These are phyloP conservation scores for Blastobotrys chiropterorum DNA, from an alignment of 805 yeast species.

Conservation along the genomic window DNA sequence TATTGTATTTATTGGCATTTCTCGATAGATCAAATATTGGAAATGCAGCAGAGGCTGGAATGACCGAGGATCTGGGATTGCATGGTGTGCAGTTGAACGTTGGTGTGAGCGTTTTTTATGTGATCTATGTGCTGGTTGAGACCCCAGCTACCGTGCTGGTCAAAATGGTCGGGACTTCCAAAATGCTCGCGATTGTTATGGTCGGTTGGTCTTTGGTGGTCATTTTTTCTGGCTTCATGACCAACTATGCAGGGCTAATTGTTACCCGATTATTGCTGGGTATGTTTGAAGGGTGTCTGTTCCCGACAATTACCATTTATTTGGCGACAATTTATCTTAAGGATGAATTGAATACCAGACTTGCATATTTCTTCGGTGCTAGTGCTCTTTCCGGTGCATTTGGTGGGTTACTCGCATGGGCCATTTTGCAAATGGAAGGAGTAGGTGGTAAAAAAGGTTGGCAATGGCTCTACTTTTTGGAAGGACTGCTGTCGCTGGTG, in stretches of 20 bases:
- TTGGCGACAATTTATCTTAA: slow-evolving; percentile 36
- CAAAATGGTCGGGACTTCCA: slow-evolving; percentile 4
- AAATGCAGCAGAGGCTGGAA: slow-evolving; percentile 41
- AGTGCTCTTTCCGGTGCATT: slow-evolving; percentile 44
- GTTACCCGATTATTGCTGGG: slow-evolving; percentile 36
- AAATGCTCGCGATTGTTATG: slow-evolving; percentile 1
- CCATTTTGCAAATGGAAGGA: slow-evolving; percentile 38
- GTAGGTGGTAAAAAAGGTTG: slow-evolving; percentile 38
- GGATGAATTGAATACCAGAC: slow-evolving; percentile 34
- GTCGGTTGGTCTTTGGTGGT: slow-evolving; percentile 8
- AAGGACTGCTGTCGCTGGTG: slow-evolving; percentile 33
- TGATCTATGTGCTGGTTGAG: slow-evolving; percentile 41
- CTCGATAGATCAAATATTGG: slow-evolving; percentile 45
- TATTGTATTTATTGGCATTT: slow-evolving; percentile 36
- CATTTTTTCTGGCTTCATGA: slow-evolving; percentile 13
- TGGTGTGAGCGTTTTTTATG: slow-evolving; percentile 42
- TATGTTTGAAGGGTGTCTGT: slow-evolving; percentile 37
- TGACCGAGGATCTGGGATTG: slow-evolving; percentile 32
- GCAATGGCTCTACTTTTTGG: slow-evolving; percentile 47
- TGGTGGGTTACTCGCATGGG: slow-evolving; percentile 42
- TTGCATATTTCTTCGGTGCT: slow-evolving; percentile 34
- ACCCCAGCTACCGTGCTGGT: slow-evolving; percentile 33
- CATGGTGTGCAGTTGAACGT: slow-evolving; percentile 1
- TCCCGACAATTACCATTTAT: slow-evolving; percentile 37
- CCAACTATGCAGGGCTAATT: slow-evolving; percentile 22